Evolutionary conservation across 441 rosid genomes (phyloP).

Genomic region (Cnidoscolus chayamansa): DNA sequence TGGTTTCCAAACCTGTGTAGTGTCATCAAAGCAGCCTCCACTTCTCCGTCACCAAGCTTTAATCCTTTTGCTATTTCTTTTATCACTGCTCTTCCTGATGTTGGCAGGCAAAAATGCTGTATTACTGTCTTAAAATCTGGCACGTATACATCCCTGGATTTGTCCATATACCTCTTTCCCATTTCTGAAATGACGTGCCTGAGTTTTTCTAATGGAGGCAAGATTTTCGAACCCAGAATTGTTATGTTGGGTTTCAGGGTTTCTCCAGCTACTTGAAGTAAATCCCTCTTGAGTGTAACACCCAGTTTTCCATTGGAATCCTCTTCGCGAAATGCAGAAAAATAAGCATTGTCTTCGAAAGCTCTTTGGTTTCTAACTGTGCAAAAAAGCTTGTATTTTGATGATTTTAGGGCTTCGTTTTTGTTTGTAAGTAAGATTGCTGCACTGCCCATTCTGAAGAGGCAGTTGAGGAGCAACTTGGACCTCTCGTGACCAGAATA

Average conservation of each 20-base stretch:
- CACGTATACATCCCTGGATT: slow-evolving; percentile 34
- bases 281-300: slow-evolving; percentile 38
- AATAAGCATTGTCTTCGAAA: slow-evolving; percentile 38
- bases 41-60: slow-evolving; percentile 35
- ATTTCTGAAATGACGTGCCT: slow-evolving; percentile 26
- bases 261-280: slow-evolving; percentile 39
- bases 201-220: slow-evolving; percentile 34
- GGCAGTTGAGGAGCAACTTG: slow-evolving; percentile 48
- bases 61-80: slow-evolving; percentile 43
- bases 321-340: slow-evolving; percentile 42
- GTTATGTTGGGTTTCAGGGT: slow-evolving; percentile 31
- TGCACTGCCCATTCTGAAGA: slow-evolving; percentile 61
- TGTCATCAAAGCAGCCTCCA: slow-evolving; percentile 49
- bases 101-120: slow-evolving; percentile 51
- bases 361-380: slow-evolving; percentile 42
- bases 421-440: slow-evolving; percentile 49
- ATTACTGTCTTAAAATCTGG: slow-evolving; percentile 43
- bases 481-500: slow-evolving; percentile 44
- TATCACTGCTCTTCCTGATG: slow-evolving; percentile 41
- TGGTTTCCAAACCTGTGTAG: slow-evolving; percentile 61
- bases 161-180: slow-evolving; percentile 26
- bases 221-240: slow-evolving; percentile 32
- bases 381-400: slow-evolving; percentile 41
- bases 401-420: slow-evolving; percentile 24
- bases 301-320: slow-evolving; percentile 50